Conservation (phyloP, 305 asterid species). For the Solanum chacoense region DNA sequence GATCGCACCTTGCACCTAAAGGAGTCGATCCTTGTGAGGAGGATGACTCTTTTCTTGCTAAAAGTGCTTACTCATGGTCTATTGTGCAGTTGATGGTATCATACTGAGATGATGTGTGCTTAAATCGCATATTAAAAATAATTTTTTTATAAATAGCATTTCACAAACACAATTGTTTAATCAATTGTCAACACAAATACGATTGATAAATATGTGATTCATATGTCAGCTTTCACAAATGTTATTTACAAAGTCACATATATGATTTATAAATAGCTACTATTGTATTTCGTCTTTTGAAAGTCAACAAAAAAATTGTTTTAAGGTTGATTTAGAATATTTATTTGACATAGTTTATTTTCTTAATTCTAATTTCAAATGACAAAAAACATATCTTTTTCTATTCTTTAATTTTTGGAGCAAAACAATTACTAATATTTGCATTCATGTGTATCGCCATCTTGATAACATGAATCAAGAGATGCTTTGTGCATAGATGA, state of each 20-base stretch:
- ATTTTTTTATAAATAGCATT: not conserved
- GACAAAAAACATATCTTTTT: not conserved
- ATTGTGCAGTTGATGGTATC: no score
- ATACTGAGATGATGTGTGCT: not conserved
- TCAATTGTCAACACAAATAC: not conserved
- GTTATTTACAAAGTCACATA: not conserved
- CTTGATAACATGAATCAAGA: no score
- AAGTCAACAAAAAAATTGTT: not conserved
- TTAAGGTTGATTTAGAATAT: not conserved
- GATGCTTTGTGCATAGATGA: not conserved
- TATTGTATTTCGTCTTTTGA: not conserved
- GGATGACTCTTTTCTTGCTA: no score
- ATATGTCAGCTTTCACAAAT: not conserved
- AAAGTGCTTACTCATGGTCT: no score
- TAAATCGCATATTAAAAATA: not conserved
- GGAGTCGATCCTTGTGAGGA: no score
- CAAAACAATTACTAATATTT: no score
- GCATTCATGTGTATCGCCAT: no score
- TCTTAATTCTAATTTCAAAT: not conserved
- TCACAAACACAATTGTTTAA: not conserved
- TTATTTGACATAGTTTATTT: not conserved
- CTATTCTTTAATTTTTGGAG: not conserved
- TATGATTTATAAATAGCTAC: not conserved
- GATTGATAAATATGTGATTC: not conserved
- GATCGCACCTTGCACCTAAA: no score